These are phyloP conservation scores for Gossypium anomalum DNA, from an alignment of 345 rosid genomes.

Conservation along the genomic window DNA sequence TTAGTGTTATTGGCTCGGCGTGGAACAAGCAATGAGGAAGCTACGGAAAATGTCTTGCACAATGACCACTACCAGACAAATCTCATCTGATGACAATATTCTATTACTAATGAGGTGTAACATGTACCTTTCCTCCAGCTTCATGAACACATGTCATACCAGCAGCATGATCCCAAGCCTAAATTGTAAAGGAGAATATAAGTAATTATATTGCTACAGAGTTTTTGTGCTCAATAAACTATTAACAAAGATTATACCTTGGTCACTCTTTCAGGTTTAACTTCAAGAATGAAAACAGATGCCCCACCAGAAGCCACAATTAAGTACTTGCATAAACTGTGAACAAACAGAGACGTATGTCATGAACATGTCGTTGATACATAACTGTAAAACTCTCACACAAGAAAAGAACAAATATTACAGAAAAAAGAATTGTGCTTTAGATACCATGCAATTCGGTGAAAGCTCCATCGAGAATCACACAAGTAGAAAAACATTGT, in stretches of 20 bases:
- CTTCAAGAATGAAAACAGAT: conserved; percentile 38
- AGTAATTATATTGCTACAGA: conserved; percentile 8
- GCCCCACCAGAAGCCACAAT: conserved; percentile 62
- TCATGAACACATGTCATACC: conserved; percentile 81
- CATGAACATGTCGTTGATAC: conserved; percentile 2
- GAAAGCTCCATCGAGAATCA: not conserved
- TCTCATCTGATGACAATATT: not conserved
- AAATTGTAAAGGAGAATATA: conserved; percentile 13
- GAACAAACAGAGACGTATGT: not conserved
- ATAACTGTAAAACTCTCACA: not conserved
- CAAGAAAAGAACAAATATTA: not conserved
- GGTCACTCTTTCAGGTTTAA: conserved; percentile 25
- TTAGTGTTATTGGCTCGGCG: not conserved
- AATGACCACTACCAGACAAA: not conserved
- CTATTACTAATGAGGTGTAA: not conserved
- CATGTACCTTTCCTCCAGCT: conserved; percentile 79
- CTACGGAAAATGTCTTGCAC: not conserved
- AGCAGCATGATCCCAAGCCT: conserved; percentile 98
- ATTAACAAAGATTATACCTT: conserved; percentile 33
- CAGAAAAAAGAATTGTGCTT: not conserved
- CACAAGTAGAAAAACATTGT: not conserved
- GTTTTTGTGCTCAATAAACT: not conserved
- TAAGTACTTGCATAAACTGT: conserved; percentile 62
- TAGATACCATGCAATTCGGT: not conserved
- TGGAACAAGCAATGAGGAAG: not conserved